Evolutionary conservation across 164 flowering plant species (phyloP).

Genomic region (Tetrastigma voinierianum): DNA sequence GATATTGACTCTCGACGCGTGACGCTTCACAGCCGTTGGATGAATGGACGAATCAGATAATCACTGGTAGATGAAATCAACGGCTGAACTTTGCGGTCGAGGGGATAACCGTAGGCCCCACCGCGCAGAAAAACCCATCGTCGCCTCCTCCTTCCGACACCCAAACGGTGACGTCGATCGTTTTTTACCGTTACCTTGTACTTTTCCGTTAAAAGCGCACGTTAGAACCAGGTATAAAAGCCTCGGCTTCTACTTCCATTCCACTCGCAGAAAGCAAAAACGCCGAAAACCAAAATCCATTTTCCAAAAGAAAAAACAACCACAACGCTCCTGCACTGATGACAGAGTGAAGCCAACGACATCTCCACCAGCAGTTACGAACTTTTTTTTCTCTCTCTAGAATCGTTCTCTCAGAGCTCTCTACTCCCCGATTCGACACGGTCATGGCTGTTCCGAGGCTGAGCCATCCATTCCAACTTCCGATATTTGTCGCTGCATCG

Average conservation of each 20-base stretch:
- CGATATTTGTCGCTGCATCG: neutral
- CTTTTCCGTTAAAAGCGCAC: conserved; percentile 27
- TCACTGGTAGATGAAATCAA: too few relatives aligned
- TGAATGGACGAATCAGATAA: too few relatives aligned
- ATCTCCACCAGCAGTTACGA: conserved; percentile 13
- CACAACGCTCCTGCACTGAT: conserved; percentile 8
- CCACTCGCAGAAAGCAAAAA: neutral
- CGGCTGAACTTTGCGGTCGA: too few relatives aligned
- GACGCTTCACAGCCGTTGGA: too few relatives aligned
- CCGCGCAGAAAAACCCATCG: neutral
- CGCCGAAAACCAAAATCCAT: neutral
- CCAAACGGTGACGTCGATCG: conserved; percentile 6
- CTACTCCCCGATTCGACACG: conserved; percentile 2
- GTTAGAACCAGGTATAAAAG: conserved; percentile 6
- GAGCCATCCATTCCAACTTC: conserved; percentile 9
- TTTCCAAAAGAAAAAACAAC: conserved; percentile 1
- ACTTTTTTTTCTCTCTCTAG: neutral
- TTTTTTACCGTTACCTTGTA: conserved; percentile 21
- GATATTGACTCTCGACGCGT: too few relatives aligned
- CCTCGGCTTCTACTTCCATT: conserved; percentile 6
- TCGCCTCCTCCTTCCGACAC: neutral
- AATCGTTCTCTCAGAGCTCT: neutral
- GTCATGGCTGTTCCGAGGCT: conserved; percentile 20
- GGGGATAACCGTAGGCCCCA: neutral
- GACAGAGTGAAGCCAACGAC: conserved; percentile 18